Conservation (phyloP, 2,329 filamentous ascomycete species). For the Aspergillus pseudoglaucus region DNA sequence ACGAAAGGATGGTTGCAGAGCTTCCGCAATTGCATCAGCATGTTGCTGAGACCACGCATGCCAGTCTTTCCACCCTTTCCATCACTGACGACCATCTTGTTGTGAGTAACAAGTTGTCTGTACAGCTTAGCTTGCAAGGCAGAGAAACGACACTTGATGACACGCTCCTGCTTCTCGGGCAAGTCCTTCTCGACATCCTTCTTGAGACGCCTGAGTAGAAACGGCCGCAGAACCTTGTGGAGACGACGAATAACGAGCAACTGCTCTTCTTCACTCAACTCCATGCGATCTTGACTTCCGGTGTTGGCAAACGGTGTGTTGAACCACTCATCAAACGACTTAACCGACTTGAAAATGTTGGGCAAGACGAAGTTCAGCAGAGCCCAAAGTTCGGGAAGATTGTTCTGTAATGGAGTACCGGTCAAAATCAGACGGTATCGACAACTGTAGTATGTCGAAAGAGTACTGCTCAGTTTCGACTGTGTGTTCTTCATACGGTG, state of each 20-base stretch:
- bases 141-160: conserved; percentile 98
- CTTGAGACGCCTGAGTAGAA: conserved; percentile 96
- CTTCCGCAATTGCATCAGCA: conserved; percentile 99
- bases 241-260: conserved; percentile 95
- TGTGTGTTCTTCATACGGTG: conserved; percentile 99
- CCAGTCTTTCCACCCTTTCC: conserved; percentile 92
- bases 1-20: conserved; percentile 99
- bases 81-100: conserved; percentile 89
- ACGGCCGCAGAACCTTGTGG: conserved; percentile 94
- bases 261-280: conserved; percentile 98
- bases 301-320: conserved; percentile 99
- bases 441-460: conserved; percentile 90
- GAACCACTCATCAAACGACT: conserved; percentile 99
- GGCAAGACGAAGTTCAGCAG: conserved; percentile 97
- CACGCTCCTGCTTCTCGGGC: conserved; percentile 97
- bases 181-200: conserved; percentile 99
- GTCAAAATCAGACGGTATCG: conserved; percentile 95
- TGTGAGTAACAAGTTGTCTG: conserved; percentile 95
- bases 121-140: conserved; percentile 88
- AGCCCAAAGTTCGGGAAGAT: conserved; percentile 90
- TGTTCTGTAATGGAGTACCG: conserved; percentile 95
- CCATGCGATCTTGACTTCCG: conserved; percentile 96
- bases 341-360: conserved; percentile 98
- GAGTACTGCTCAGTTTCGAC: conserved; percentile 91
- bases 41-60: conserved; percentile 93